A percentile compares a stretch with the other conserved stretches of the same genome.
These are phyloP conservation scores for Leishmania arabica DNA, from an alignment of 208 protist genomes.

Conservation along the genomic window DNA sequence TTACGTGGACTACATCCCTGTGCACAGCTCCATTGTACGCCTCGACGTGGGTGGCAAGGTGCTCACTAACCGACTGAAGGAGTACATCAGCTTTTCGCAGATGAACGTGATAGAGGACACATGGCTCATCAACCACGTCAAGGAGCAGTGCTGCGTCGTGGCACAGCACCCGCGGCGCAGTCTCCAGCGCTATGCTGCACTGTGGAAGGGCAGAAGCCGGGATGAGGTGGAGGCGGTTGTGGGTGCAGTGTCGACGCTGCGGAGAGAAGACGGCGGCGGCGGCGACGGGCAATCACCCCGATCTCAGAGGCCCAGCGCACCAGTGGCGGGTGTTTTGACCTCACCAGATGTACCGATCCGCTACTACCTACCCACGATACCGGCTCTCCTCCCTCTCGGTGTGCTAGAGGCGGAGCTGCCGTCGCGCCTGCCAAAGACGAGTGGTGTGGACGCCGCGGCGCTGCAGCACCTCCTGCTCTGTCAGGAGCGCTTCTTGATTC, in stretches of 20 bases:
- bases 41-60: slow-evolving; percentile 81
- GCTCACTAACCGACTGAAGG: slow-evolving; percentile 80
- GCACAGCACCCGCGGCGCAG: slow-evolving; percentile 18
- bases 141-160: slow-evolving; percentile 67
- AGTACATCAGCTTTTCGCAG: slow-evolving; percentile 77
- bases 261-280: background rate
- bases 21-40: slow-evolving; percentile 62
- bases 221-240: slow-evolving; percentile 14
- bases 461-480: slow-evolving; percentile 48
- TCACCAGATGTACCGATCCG: slow-evolving; percentile 26
- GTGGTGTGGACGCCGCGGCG: slow-evolving; percentile 9
- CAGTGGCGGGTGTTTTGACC: background rate
- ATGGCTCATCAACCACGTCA: slow-evolving; percentile 86
- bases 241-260: background rate
- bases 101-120: slow-evolving; percentile 80
- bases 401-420: slow-evolving; percentile 54
- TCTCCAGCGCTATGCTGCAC: slow-evolving; percentile 10
- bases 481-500: slow-evolving; percentile 76
- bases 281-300: background rate
- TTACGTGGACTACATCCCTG: slow-evolving; percentile 70
- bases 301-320: background rate
- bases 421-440: slow-evolving; percentile 25
- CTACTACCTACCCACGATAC: slow-evolving; percentile 77
- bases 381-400: slow-evolving; percentile 65
- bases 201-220: slow-evolving; percentile 7